Percentiles rank a stretch among this genome's conserved stretches.
Evolutionary conservation across 2,329 filamentous ascomycete species (phyloP).

Genomic region (Colletotrichum neosansevieriae): DNA sequence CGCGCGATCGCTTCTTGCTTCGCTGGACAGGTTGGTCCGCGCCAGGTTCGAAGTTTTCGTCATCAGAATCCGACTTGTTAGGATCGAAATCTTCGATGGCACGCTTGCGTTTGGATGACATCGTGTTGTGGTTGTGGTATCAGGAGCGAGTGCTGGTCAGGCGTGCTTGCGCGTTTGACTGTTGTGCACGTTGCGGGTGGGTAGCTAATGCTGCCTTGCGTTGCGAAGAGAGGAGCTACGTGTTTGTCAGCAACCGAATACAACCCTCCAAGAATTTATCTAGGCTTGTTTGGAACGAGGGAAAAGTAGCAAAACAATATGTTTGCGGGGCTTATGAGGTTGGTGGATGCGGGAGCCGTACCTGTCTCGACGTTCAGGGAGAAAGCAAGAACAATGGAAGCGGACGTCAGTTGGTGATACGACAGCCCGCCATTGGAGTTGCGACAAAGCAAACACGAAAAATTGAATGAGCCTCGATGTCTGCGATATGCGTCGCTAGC

Average conservation of each 20-base stretch:
- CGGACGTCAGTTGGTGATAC: conserved; percentile 28
- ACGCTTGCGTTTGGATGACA: conserved; percentile 69
- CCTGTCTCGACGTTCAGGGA: conserved; percentile 31
- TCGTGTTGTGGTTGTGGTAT: conserved; percentile 43
- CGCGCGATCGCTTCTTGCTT: conserved; percentile 52
- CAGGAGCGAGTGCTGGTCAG: not conserved
- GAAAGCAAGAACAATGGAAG: conserved; percentile 34
- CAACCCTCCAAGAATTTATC: not conserved
- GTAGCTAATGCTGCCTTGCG: conserved; percentile 18
- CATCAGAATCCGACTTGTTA: conserved; percentile 74
- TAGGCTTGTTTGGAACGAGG: not conserved
- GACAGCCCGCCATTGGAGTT: conserved; percentile 24
- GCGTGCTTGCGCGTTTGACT: conserved; percentile 24
- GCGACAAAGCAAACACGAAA: conserved; percentile 15
- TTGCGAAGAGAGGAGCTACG: conserved; percentile 3
- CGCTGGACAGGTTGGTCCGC: conserved; percentile 58
- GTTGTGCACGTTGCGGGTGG: conserved; percentile 12
- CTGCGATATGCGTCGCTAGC: conserved; percentile 16
- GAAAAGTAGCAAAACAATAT: not conserved
- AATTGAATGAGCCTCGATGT: conserved; percentile 6
- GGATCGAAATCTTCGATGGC: conserved; percentile 72
- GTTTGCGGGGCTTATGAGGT: not conserved
- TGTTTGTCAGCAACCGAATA: conserved; percentile 4
- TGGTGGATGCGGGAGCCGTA: conserved; percentile 21
- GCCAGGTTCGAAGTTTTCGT: conserved; percentile 73